Conservation (phyloP, 768 basidiomycete species). For the Rhodotorula babjevae region DNA sequence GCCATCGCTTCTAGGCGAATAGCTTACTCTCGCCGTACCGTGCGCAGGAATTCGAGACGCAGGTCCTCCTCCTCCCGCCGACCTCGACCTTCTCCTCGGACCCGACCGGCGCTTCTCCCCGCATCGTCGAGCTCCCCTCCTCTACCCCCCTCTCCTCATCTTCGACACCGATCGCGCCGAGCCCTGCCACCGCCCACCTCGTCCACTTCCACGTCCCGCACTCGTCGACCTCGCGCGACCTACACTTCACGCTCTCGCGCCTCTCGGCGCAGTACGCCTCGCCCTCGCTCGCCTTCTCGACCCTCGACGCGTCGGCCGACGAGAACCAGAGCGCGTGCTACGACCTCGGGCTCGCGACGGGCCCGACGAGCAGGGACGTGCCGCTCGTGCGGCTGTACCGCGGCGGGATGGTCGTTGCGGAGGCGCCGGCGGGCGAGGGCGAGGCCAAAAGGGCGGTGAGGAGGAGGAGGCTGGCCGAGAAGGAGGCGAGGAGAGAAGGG, state of each 20-base stretch:
- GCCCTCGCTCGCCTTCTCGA: constrained; percentile 4
- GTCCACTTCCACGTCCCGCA: constrained; percentile 34
- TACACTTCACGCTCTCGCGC: constrained; percentile 23
- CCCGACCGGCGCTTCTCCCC: not conserved
- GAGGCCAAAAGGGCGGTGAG: not conserved
- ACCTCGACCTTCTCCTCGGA: constrained; percentile 3
- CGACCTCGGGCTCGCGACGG: constrained; percentile 29
- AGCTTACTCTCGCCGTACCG: not conserved
- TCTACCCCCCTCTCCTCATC: not conserved
- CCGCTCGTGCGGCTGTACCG: constrained; percentile 27
- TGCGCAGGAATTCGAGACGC: constrained; percentile 21
- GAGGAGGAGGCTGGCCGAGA: not conserved
- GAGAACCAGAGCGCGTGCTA: constrained; percentile 22
- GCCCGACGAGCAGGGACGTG: constrained; percentile 24
- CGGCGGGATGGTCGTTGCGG: constrained; percentile 4
- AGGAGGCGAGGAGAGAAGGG: not conserved
- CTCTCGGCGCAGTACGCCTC: constrained; percentile 10
- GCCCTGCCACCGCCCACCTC: not conserved
- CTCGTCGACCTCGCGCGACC: constrained; percentile 3
- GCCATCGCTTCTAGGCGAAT: too few relatives aligned
- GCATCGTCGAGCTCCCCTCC: constrained; percentile 21
- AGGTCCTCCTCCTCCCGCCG: constrained; percentile 24
- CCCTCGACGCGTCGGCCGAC: constrained; percentile 21
- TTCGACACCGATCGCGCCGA: too few relatives aligned
- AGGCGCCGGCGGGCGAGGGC: constrained; percentile 7